Percentiles rank a stretch among this genome's conserved stretches.
Conservation (phyloP, 2,329 filamentous ascomycete genomes). For the Allantophomopsis cytisporea region DNA sequence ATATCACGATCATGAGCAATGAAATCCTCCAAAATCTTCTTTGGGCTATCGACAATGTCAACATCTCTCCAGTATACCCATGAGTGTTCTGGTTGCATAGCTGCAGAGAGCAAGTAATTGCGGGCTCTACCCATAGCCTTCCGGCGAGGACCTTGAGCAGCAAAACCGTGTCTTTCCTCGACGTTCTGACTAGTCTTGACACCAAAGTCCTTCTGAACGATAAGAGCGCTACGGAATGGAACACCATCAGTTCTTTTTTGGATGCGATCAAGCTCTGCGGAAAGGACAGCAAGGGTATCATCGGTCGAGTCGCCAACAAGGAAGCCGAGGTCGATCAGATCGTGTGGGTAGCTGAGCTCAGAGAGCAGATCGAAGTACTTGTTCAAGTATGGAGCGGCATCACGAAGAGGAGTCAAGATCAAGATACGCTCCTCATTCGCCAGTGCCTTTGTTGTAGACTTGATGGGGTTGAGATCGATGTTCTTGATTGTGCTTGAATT, state of each 20-base stretch:
- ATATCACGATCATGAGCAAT: constrained; percentile 88
- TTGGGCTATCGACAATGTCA: constrained; percentile 84
- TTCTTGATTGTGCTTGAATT: constrained; percentile 68
- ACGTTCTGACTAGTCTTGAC: constrained; percentile 51
- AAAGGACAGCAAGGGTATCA: constrained; percentile 78
- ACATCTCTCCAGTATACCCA: constrained; percentile 99
- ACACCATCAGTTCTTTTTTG: constrained; percentile 70
- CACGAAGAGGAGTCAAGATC: constrained; percentile 84
- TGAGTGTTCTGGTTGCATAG: constrained; percentile 84
- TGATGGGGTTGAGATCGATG: constrained; percentile 74
- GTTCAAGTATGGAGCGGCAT: constrained; percentile 68
- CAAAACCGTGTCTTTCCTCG: constrained; percentile 71
- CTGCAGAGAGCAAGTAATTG: constrained; percentile 77
- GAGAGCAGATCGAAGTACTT: constrained; percentile 91
- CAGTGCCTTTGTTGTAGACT: constrained; percentile 65
- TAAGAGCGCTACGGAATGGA: constrained; percentile 71
- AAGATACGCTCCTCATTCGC: constrained; percentile 77
- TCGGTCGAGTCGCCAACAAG: constrained; percentile 85
- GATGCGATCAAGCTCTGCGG: constrained; percentile 74
- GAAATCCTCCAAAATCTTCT: constrained; percentile 85
- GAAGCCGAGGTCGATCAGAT: constrained; percentile 90
- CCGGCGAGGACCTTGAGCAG: constrained; percentile 76
- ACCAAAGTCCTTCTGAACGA: constrained; percentile 88
- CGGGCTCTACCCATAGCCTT: constrained; percentile 83
- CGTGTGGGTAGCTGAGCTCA: constrained; percentile 84